Conservation (phyloP, 106 monocot genomes). For the Dioscorea zingiberensis region DNA sequence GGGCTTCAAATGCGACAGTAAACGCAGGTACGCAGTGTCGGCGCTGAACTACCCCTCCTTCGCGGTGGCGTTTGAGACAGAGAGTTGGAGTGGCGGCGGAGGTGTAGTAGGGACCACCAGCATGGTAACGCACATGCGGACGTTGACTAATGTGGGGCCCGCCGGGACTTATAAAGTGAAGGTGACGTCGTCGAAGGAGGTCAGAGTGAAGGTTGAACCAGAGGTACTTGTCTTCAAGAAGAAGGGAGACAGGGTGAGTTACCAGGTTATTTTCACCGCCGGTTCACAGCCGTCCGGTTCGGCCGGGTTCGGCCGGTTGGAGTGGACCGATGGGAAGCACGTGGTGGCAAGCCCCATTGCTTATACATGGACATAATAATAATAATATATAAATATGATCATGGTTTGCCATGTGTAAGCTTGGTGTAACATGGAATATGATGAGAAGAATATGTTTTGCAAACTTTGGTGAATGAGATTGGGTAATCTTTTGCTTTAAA, state of each 20-base stretch:
- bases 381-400: no score
- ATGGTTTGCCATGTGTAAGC: no score
- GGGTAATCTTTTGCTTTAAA: not conserved
- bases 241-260: constrained; percentile 64
- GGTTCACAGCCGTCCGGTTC: constrained; percentile 66
- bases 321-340: constrained; percentile 78
- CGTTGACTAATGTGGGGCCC: constrained; percentile 42
- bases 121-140: constrained; percentile 22
- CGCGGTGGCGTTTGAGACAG: constrained; percentile 55
- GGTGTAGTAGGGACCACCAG: constrained; percentile 1
- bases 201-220: constrained; percentile 58
- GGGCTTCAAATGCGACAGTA: constrained; percentile 33
- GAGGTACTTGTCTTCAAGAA: constrained; percentile 42
- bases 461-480: no score
- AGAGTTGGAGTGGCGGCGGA: not conserved
- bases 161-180: constrained; percentile 49
- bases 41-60: constrained; percentile 89
- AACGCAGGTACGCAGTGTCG: constrained; percentile 32
- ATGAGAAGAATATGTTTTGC: no score
- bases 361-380: constrained; percentile 61
- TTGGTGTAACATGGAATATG: no score
- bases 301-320: constrained; percentile 49
- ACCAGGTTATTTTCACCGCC: constrained; percentile 63
- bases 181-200: constrained; percentile 19
- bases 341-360: constrained; percentile 75